Evolutionary conservation across 345 rosid genomes (phyloP).

Genomic region (Sapria himalayana): DNA sequence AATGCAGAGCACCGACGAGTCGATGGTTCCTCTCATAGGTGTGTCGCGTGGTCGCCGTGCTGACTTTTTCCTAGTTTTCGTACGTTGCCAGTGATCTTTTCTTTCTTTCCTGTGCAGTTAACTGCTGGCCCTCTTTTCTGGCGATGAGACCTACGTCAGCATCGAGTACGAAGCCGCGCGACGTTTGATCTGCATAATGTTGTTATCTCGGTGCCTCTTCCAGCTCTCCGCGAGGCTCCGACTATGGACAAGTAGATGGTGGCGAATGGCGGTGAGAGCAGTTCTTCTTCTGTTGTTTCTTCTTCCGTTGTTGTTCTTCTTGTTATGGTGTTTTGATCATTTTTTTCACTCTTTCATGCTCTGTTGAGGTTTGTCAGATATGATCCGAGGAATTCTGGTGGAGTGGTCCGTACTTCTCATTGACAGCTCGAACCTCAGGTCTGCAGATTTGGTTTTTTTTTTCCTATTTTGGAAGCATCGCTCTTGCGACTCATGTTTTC

Average conservation of each 20-base stretch:
- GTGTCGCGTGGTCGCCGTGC: no score
- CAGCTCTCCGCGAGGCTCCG: constrained; percentile 88
- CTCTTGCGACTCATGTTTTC: neutral
- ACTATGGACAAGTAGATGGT: constrained; percentile 60
- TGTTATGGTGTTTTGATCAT: no score
- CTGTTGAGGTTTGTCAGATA: constrained; percentile 28
- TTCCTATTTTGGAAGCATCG: neutral
- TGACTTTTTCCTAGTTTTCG: neutral
- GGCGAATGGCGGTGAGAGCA: constrained; percentile 82
- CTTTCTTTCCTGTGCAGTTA: no score
- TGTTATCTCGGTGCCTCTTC: constrained; percentile 77
- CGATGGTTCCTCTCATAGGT: constrained; percentile 95
- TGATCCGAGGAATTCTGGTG: constrained; percentile 71
- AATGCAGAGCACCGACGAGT: constrained; percentile 90
- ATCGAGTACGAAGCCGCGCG: constrained; percentile 91
- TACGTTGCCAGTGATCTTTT: no score
- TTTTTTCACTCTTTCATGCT: neutral
- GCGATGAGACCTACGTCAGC: constrained; percentile 87
- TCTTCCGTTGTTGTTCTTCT: no score
- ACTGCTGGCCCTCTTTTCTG: constrained; percentile 99
- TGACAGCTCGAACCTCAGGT: constrained; percentile 95
- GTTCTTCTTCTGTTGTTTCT: no score
- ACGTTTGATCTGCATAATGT: constrained; percentile 83
- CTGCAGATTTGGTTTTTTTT: neutral
- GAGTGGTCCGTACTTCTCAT: constrained; percentile 91